A percentile compares a stretch with the other conserved stretches of the same genome.
phyloP scores from a whole-genome alignment of 73 alveolate genomes.

The Paramecium pentaurelia region DNA sequence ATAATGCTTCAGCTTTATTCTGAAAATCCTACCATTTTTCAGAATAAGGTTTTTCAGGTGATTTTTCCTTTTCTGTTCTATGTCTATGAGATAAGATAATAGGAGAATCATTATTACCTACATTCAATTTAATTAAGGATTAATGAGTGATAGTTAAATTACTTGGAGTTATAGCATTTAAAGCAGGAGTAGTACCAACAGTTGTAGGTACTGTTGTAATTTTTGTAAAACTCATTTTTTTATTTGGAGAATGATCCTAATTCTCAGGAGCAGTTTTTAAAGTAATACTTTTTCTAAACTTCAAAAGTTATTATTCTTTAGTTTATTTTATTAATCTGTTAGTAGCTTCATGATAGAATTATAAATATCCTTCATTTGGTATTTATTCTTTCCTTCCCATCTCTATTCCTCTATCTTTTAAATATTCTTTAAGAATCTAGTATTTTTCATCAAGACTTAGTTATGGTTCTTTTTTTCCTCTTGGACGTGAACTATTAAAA shows the following conservation, averaged over 20 bases:
- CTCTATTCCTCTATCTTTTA: neutral
- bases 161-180: neutral
- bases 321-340: conserved; percentile 2
- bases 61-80: neutral
- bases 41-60: neutral
- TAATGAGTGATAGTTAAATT: neutral
- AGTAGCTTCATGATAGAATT: neutral
- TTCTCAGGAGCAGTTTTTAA: neutral
- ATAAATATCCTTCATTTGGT: neutral
- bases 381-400: neutral
- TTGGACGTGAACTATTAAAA: neutral
- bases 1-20: neutral
- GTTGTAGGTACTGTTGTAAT: neutral
- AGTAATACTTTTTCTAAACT: neutral
- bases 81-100: neutral
- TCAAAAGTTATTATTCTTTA: neutral
- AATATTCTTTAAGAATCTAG: neutral
- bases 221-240: neutral
- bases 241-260: neutral
- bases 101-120: neutral
- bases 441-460: neutral
- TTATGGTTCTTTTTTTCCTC: neutral
- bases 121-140: neutral
- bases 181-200: neutral
- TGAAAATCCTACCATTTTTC: neutral